Evolutionary conservation across 495 filamentous ascomycete species (phyloP).

Genomic region (Aspergillus ellipticus): DNA sequence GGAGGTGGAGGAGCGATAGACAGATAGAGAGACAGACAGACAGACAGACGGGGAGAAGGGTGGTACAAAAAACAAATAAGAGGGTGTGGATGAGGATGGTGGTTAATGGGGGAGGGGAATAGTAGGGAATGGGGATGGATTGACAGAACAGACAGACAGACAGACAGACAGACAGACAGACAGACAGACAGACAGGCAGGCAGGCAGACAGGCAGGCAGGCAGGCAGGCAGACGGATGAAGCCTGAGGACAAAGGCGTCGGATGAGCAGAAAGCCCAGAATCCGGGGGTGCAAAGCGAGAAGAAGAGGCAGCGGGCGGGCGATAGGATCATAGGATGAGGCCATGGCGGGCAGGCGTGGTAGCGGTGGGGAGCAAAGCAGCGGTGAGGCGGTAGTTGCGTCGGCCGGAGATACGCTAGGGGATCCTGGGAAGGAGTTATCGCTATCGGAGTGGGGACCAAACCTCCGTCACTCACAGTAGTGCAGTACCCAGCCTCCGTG

Average conservation of each 20-base stretch:
- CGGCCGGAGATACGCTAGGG: conserved; percentile 39
- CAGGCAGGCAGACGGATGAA: conserved; percentile 5
- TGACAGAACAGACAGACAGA: background rate
- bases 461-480: too few relatives aligned
- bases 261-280: conserved; percentile 27
- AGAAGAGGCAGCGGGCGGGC: conserved; percentile 13
- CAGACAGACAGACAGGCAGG: background rate
- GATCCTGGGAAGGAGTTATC: conserved; percentile 26
- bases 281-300: conserved; percentile 23
- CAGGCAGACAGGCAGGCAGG: background rate
- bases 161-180: background rate
- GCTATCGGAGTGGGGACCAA: conserved; percentile 2
- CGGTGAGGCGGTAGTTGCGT: conserved; percentile 39
- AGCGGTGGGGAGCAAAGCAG: conserved; percentile 45
- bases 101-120: background rate
- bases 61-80: conserved; percentile 20
- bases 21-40: background rate
- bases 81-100: conserved; percentile 6
- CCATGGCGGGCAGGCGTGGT: conserved; percentile 23
- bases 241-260: conserved; percentile 26
- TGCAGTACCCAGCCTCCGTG: too few relatives aligned
- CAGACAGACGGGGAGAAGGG: conserved; percentile 1
- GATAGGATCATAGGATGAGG: conserved; percentile 34
- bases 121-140: conserved; percentile 1
- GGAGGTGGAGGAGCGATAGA: background rate